Evolutionary conservation across 139 green algal genomes (phyloP).

Genomic region (Closterium sp.): DNA sequence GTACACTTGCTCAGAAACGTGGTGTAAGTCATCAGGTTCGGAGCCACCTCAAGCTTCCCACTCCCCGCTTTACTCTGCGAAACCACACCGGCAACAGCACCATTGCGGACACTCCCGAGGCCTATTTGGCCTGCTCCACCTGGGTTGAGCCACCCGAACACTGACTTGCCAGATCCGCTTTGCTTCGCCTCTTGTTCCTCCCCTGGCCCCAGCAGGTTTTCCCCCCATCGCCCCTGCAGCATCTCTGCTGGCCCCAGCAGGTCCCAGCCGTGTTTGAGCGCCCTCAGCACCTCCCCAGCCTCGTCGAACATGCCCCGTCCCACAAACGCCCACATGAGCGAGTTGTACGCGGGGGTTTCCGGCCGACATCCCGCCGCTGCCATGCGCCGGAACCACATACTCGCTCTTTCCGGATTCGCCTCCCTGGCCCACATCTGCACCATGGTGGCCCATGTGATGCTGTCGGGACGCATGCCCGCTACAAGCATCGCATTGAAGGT

Average conservation of each 20-base stretch:
- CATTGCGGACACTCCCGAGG: no score
- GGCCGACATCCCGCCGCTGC: conserved; percentile 1
- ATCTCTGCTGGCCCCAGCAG: background rate
- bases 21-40: conserved; percentile 30
- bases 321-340: conserved; percentile 21
- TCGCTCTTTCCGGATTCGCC: background rate
- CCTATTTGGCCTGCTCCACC: no score
- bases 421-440: conserved; percentile 29
- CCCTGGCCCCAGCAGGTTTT: no score
- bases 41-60: background rate
- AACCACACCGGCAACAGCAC: no score
- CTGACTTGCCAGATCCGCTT: no score
- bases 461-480: background rate
- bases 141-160: no score
- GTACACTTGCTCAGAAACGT: conserved; percentile 21
- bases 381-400: conserved; percentile 15
- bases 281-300: background rate
- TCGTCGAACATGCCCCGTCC: conserved; percentile 4
- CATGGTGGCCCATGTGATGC: conserved; percentile 14
- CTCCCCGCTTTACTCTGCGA: no score
- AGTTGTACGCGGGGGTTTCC: conserved; percentile 16
- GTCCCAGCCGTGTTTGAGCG: background rate
- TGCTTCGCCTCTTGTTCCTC: background rate
- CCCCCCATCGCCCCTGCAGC: no score
- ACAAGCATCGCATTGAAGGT: conserved; percentile 17